Base-by-base conservation (phyloP, 2,329 filamentous ascomycete genomes). In the Penicillium sp. region DNA sequence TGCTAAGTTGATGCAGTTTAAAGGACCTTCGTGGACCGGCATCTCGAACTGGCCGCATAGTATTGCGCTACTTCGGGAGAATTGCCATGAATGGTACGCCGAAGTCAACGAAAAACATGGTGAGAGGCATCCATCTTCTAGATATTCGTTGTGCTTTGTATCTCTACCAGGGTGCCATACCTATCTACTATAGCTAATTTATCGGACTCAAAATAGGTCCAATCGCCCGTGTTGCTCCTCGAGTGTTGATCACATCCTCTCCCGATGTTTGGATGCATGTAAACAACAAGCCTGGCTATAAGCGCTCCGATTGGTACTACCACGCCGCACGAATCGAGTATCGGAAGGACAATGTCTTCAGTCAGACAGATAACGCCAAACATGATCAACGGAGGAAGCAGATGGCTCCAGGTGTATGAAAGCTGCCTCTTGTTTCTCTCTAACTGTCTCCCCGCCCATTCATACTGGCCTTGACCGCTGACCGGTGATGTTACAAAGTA, bases 401-500 rank as follows among this genome's bases (percentile, higher is more conserved):
- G 50, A 63, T 63, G 60, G 62, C 62, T 49, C 57, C 57, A 47
- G 62, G 59, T 49, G 62, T 63, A 63, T 57, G 54, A 49, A 50
- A 35, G 19, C 42, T 35, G 31, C 11, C 37, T 52, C 37, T 2
- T 46, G 5, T 43, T 27, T 26, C 29, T 11, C 13, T 4, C 7
- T 29, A 14, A 21, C 21, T 29, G 13, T 46, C 26, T n/a, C 26
- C 14, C 13, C 4, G 19, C 4, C 21, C 11, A 13, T 42, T 14
- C 14, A 14, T 33, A 37, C 19, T 3, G 19, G 26, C 29, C 25
- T 27, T 53, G 31, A 54, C 26, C 7, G 2, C 4, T 19, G 5
- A 48, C 43, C 16, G 1, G 5, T 2, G 43, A 27, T 11, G 1
- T 45, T 35, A 29, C 39, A 43, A 31, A 65, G 61, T 86, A 85